A percentile compares a stretch with the other conserved stretches of the same genome.
These are phyloP conservation scores for Suhomyces yuchorum DNA, from an alignment of 1,139 yeast species.

Conservation along the genomic window DNA sequence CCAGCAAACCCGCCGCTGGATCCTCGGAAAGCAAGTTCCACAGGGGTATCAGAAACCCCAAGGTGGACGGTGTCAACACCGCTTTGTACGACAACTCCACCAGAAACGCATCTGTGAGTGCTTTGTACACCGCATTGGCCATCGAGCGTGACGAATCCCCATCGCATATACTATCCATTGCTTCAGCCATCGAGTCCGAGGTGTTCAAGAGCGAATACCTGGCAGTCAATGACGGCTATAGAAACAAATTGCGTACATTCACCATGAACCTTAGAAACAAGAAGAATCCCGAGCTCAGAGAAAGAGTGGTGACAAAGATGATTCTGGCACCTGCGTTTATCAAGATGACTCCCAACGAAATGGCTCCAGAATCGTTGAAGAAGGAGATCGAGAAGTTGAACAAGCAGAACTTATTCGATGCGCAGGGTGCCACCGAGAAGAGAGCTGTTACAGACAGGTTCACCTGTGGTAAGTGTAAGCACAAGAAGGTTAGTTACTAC, in stretches of 20 bases:
- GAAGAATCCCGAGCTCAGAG: conserved; percentile 82
- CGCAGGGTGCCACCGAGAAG: conserved; percentile 97
- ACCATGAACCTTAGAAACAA: conserved; percentile 86
- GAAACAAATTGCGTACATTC: conserved; percentile 79
- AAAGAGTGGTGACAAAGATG: conserved; percentile 64
- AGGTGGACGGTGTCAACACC: conserved; percentile 77
- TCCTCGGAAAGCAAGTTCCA: conserved; percentile 26
- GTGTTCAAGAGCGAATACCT: conserved; percentile 63
- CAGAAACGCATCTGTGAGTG: conserved; percentile 81
- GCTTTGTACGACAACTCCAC: conserved; percentile 71
- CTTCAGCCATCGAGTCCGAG: conserved; percentile 72
- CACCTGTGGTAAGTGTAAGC: conserved; percentile 97
- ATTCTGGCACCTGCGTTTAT: conserved; percentile 67
- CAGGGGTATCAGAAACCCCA: conserved; percentile 68
- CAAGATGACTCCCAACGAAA: conserved; percentile 84
- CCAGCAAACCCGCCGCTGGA: conserved; percentile 19
- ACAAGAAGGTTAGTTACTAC: conserved; percentile 92
- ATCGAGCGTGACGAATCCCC: conserved; percentile 64
- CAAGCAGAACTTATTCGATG: conserved; percentile 89
- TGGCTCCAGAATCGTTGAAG: conserved; percentile 90
- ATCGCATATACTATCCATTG: conserved; percentile 58
- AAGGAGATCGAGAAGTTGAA: conserved; percentile 83
- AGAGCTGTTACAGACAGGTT: conserved; percentile 95
- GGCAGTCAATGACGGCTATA: conserved; percentile 59
- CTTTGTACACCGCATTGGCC: conserved; percentile 86